Evolutionary conservation across 345 rosid species (phyloP).

Genomic region (Balakata baccata): DNA sequence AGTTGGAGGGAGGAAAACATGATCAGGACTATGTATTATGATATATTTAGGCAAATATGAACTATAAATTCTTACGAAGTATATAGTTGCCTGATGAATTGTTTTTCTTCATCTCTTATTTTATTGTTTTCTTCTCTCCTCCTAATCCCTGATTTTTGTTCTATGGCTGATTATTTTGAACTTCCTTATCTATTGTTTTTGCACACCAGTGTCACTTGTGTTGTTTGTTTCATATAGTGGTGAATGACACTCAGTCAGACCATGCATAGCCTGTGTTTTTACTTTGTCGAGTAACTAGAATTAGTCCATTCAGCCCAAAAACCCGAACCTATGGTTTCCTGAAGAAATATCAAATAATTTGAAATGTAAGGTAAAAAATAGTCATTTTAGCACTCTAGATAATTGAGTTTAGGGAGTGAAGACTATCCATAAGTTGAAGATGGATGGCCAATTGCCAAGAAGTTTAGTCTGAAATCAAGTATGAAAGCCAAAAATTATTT

Average conservation of each 20-base stretch:
- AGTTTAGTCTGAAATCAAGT: not conserved
- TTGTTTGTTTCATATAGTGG: too few species aligned
- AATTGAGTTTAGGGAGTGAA: not conserved
- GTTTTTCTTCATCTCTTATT: not conserved
- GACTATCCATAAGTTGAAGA: not conserved
- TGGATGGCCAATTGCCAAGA: not conserved
- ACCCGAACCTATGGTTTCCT: slow-evolving; percentile 3
- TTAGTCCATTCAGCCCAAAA: not conserved
- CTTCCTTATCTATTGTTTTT: too few species aligned
- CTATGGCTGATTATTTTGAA: too few species aligned
- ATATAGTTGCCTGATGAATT: not conserved
- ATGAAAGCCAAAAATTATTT: not conserved
- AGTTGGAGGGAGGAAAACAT: not conserved
- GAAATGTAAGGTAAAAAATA: not conserved
- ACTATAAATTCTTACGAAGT: not conserved
- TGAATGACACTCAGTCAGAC: not conserved
- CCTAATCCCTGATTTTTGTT: too few species aligned
- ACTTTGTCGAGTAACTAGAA: not conserved
- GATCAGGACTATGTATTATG: not conserved
- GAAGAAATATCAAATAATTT: slow-evolving; percentile 2
- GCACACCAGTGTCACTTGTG: too few species aligned
- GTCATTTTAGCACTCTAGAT: not conserved
- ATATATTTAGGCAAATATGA: not conserved
- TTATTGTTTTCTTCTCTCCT: too few species aligned
- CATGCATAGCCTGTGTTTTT: not conserved